These are phyloP conservation scores for Groenewaldozyma auringiensis DNA, from an alignment of 1,139 yeast genomes.

Conservation along the genomic window DNA sequence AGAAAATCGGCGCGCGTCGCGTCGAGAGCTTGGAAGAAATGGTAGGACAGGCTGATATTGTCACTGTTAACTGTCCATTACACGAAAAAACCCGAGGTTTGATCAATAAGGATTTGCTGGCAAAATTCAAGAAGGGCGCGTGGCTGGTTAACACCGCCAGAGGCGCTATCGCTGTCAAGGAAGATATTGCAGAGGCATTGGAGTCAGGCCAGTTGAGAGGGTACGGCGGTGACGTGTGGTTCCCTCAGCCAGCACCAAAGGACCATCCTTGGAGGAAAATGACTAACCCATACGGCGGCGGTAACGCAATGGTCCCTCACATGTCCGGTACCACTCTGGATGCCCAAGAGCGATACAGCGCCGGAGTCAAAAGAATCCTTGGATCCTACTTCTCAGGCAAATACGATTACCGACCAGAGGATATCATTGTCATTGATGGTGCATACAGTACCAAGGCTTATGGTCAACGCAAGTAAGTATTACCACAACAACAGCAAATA, in stretches of 20 bases:
- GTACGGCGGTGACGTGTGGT: slow-evolving; percentile 84
- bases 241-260: slow-evolving; percentile 53
- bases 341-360: slow-evolving; percentile 69
- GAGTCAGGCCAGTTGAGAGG: slow-evolving; percentile 63
- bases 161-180: slow-evolving; percentile 67
- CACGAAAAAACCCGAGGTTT: slow-evolving; percentile 63
- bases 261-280: slow-evolving; percentile 73
- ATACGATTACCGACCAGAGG: slow-evolving; percentile 63
- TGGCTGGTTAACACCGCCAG: slow-evolving; percentile 79
- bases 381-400: slow-evolving; percentile 54
- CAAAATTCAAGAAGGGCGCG: slow-evolving; percentile 71
- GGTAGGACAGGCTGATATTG: slow-evolving; percentile 63
- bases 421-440: slow-evolving; percentile 65
- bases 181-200: slow-evolving; percentile 71
- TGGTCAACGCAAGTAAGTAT: slow-evolving; percentile 31
- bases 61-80: slow-evolving; percentile 71
- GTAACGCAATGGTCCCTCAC: slow-evolving; percentile 84
- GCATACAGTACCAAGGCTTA: slow-evolving; percentile 68
- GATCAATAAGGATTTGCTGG: slow-evolving; percentile 56
- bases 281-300: slow-evolving; percentile 59
- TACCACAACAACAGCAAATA: neutral
- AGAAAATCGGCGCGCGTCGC: slow-evolving; percentile 52
- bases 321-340: slow-evolving; percentile 73
- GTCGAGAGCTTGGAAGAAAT: slow-evolving; percentile 59
- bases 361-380: slow-evolving; percentile 60